Conservation (phyloP, 2,329 filamentous ascomycete species). For the Cercospora sp. region DNA sequence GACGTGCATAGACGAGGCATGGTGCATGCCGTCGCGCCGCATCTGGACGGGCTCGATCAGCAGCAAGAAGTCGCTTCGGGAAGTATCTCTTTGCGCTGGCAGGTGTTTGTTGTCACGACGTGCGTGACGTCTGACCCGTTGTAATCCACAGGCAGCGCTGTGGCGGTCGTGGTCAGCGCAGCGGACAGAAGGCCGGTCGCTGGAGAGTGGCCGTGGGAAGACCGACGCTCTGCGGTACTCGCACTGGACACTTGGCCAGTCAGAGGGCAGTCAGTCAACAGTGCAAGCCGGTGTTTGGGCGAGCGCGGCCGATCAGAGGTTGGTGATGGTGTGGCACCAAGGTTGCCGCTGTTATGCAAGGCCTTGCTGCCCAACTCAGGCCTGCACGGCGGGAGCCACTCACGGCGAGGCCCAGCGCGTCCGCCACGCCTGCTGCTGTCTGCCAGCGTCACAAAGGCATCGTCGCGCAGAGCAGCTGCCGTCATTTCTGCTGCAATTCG, state of each 20-base stretch:
- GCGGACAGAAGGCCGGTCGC: neutral
- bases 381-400: conserved; percentile 12
- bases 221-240: neutral
- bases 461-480: neutral
- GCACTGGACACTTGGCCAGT: neutral
- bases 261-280: neutral
- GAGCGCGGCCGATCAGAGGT: neutral
- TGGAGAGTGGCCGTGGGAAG: neutral
- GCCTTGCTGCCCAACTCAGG: conserved; percentile 19
- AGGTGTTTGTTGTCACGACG: neutral
- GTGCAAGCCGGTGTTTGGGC: conserved; percentile 16
- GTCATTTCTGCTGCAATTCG: neutral
- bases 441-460: conserved; percentile 6
- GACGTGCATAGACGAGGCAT: conserved; percentile 11
- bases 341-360: conserved; percentile 13
- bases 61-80: neutral
- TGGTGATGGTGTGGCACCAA: conserved; percentile 17
- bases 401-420: neutral
- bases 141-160: neutral
- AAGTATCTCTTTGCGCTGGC: neutral
- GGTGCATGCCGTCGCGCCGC: neutral
- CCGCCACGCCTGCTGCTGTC: neutral
- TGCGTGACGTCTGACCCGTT: neutral
- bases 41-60: neutral
- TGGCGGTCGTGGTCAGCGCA: neutral